Evolutionary conservation across 2,329 filamentous ascomycete species (phyloP), one percentile per base, ranked within the genome.

Genomic region (Metarhizium sp.): DNA sequence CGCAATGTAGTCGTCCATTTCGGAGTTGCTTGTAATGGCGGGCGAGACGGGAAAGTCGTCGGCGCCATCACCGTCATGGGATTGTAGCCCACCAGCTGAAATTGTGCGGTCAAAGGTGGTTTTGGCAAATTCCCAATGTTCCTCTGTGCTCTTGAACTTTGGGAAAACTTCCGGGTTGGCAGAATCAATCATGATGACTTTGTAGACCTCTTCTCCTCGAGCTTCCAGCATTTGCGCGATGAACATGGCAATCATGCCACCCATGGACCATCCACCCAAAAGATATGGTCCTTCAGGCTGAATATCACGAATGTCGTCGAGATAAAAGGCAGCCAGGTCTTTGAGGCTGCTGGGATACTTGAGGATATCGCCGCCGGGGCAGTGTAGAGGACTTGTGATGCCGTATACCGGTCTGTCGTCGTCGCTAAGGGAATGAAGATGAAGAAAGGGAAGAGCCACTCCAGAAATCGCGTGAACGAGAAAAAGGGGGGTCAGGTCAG

Each of bases 131-230:
- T 56, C 56, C 1, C 55, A 46, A 29, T n/a, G 32, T 34, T 34
- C 32, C 10, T 34, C 32, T 11, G 32, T 11, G 32, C 32, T 34
- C 10, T 34, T 11, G 43, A 63, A 61, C 8, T 40, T 38, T 2
- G 60, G 60, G 29, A 63, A 62, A 2, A 55, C 57, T 49, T 63
- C 62, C 14, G 62, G 62, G 49, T 63, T 63, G 38, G 56, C 60
- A 29, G 62, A 63, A 47, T 63, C 62, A 30, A 63, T 61, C 62
- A 63, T 63, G 58, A 63, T 60, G 49, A 63, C 61, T 36, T 62
- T 61, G 54, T 55, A 43, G 4, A 62, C 58, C 6, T 59, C 55
- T 47, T 61, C 58, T 10, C 57, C 59, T 5, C 46, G 55, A 2
- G 56, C 50, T 10, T 58, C 53, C 25, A 63, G 58, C 36, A 59